Evolutionary conservation across 345 rosid species (phyloP), one percentile per base, ranked within the genome.

Genomic region (Ceriops decandra): DNA sequence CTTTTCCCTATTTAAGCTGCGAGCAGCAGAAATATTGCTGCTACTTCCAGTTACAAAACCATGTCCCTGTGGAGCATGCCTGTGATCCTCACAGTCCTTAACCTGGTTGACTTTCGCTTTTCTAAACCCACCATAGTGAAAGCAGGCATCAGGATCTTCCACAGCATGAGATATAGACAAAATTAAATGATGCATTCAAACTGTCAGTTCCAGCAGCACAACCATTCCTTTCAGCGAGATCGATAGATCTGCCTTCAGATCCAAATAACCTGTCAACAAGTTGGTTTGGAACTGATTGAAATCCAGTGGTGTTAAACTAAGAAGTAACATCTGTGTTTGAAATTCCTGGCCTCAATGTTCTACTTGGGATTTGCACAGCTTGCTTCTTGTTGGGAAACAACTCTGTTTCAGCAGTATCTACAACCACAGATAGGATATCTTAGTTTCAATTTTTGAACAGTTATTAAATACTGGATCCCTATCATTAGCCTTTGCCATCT

Each of bases 361-460:
- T 75, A 49, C 64, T 67, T 60, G 85, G 80, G 69, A 73, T 79
- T 64, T 85, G 85, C 21, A 79, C 68, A 20, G 87, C 89, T 82
- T 84, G 97, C 81, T 84, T 93, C 84, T 90, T 90, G 84, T 82
- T 85, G 17, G 93, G 84, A 64, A 86, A 86, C 71, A 88, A 66
- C 75, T 87, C 93, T 1, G 89, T 74, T 68, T 87, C 91, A 66
- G 80, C 70, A 67, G 87, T 74, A 74, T 81, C 87, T 2, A 80
- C 63, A 80, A 87, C 97, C 98, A 93, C 60, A 77, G 83, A 68
- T 83, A 87, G 62, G 92, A 77, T 66, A 95, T 80, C 76, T 93
- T 90, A 27, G 86, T 42, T 38, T 88, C 93, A 67, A 80, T 76
- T 73, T 83, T 84, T 1, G 93, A 79, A 74, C 84, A 66, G 61